Percentiles rank a stretch among this genome's conserved stretches.
Conservation (phyloP, 768 basidiomycete species). For the Russula dissimulans region DNA sequence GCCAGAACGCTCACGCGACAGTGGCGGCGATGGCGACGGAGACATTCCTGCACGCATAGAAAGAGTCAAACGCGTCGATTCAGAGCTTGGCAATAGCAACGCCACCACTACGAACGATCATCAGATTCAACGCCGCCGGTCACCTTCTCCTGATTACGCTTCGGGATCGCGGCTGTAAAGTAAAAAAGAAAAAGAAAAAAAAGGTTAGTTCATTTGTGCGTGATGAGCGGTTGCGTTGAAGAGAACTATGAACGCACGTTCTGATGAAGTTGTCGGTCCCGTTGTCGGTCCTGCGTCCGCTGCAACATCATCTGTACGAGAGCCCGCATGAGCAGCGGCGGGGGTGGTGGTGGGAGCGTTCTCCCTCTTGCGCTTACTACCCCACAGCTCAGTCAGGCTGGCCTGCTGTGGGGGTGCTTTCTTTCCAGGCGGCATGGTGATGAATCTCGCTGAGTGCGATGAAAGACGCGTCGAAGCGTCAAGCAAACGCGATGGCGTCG, state of each 20-base stretch:
- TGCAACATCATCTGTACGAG: not conserved
- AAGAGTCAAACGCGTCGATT: too few relatives aligned
- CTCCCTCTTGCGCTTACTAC: conserved; percentile 33
- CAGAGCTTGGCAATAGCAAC: too few relatives aligned
- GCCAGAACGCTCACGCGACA: conserved; percentile 23
- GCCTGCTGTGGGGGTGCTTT: conserved; percentile 65
- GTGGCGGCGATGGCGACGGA: not conserved
- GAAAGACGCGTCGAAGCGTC: not conserved
- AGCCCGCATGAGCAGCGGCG: too few relatives aligned
- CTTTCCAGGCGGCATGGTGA: conserved; percentile 66
- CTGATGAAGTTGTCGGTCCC: not conserved
- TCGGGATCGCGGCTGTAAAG: not conserved
- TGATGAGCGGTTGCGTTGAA: not conserved
- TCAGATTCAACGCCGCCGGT: not conserved
- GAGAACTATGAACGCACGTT: conserved; percentile 1
- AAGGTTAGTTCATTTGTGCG: too few relatives aligned
- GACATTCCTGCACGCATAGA: not conserved
- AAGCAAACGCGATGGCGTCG: not conserved
- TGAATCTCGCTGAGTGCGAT: conserved; percentile 52
- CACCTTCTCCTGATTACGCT: conserved; percentile 10
- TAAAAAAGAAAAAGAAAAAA: not conserved
- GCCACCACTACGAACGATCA: not conserved
- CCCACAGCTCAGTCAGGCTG: conserved; percentile 72
- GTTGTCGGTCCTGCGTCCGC: not conserved
- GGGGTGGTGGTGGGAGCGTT: conserved; percentile 14